Evolutionary conservation across 2,329 filamentous ascomycete genomes (phyloP), one percentile per base, ranked within the genome.

Genomic region (Ceratocystis variospora): DNA sequence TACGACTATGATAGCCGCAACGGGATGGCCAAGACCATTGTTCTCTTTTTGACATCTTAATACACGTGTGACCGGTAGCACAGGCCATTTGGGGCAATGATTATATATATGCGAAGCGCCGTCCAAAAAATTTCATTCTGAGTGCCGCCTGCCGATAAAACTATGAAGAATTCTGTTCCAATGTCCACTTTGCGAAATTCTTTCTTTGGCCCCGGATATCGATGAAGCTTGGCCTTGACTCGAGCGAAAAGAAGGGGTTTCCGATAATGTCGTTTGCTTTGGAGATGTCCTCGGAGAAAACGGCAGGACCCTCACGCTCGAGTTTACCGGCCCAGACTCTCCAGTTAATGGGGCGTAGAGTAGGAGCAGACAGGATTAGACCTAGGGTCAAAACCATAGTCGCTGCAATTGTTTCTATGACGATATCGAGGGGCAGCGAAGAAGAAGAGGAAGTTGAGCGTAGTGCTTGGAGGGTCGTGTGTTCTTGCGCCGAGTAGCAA

Each of bases 401-500:
- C 1, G 91, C 89, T 55, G 88, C 75, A 17, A 97, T 79, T 0
- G 92, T 91, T 77, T 99, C 94, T 71, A 96, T 81, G 46, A 86
- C 84, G 71, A 99, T 95, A 73, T 99, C 94, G 69, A 89, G 77
- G 0, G 94, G 93, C 1, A 97, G 81, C 17, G 81, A 78, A 67
- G 76, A 72, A 2, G 77, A 71, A 37, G 78, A 77, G 55, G 78
- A 74, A 64, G 79, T 75, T 44, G 79, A 79, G 65, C 77, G 76
- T 70, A 80, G 80, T 66, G 86, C 83, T 71, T 86, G 84, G 62
- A 96, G 83, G 25, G 86, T 81, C 5, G 90, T 88, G 77, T 96
- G 89, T 78, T 99, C 94, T 76, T 96, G 89, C 61, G 92, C 91
- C 63, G 94, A 99, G 77, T 97, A 99, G 77, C 92, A 95, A 70